Base-by-base conservation (phyloP, 768 basidiomycete genomes). In the Boletus coccyginus region DNA sequence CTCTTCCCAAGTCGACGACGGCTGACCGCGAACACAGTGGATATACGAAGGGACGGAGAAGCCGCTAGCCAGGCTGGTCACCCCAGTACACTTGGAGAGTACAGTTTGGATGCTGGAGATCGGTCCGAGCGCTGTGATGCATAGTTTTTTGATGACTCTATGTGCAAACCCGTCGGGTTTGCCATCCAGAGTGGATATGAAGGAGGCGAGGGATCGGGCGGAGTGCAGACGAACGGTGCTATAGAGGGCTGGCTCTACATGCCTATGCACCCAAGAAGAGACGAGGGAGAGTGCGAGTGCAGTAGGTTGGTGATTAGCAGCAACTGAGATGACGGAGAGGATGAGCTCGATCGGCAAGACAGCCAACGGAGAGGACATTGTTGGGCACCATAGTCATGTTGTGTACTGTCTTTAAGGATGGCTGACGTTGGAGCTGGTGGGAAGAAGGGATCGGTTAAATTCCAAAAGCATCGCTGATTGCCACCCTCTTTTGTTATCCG, bases 321-420 rank as follows among this genome's bases (percentile, higher is more conserved):
- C 75, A 48, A 72, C 66, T 46, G 73, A 71, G 63, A 77, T 59
- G 54, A 78, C 62, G 48, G 68, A 63, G 24, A 71, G 67, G 17
- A 77, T 44, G 43, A 53, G 39, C 55, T 77, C 75, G 45, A 62
- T 46, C 7, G 74, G 76, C 27, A 76, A 59, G 38, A 41, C 3
- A 19, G 50, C 21, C n/a, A 58, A 57, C 4, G 56, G 50, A n/a
- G 55, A 55, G 29, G 50, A n/a, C 59, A 55, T 57, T 29, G 16
- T 41, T 42, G n/a, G 24, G 17, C 24, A 16, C 7, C 36, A 45
- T 46, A 21, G 38, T 21, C 19, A 40, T 17, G 29, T 11, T 2
- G 33, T 3, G 43, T 13, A 11, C n/a, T 11, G 14, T 47, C 17
- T 40, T 46, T 40, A 41, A 10, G 27, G 39, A 40, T 7, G 24